These are phyloP conservation scores for Zygoascus hellenicus DNA, from an alignment of 1,139 yeast species.

Conservation along the genomic window DNA sequence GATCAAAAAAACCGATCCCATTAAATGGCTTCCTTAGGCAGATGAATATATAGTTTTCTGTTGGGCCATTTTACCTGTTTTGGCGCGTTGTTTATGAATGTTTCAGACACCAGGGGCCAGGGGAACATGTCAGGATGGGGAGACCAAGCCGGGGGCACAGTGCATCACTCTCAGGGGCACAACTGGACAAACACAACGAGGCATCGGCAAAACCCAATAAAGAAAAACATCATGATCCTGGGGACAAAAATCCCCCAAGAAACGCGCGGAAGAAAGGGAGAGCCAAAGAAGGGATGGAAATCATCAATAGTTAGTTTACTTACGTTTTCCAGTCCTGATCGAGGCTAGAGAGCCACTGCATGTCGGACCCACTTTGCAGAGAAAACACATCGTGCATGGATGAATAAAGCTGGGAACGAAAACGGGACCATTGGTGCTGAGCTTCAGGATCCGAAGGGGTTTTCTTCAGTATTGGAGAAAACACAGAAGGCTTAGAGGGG, in stretches of 20 bases:
- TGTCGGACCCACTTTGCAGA: constrained; percentile 3
- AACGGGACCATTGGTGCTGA: constrained; percentile 1
- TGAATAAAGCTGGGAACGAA: neutral
- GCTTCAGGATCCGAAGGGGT: neutral
- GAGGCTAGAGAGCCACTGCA: constrained; percentile 2
- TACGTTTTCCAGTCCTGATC: constrained; percentile 3
- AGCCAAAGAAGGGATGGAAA: neutral
- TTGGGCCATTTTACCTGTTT: too few relatives aligned
- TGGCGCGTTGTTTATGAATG: too few relatives aligned
- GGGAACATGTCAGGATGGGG: too few relatives aligned
- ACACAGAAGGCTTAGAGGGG: neutral
- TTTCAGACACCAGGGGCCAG: too few relatives aligned
- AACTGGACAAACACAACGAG: neutral
- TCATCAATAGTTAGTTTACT: neutral
- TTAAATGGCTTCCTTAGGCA: too few relatives aligned
- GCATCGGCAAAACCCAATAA: neutral
- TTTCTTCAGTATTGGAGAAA: neutral
- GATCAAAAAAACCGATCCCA: too few relatives aligned
- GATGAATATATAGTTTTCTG: too few relatives aligned
- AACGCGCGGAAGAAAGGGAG: too few relatives aligned
- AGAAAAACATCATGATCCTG: neutral
- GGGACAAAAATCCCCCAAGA: neutral
- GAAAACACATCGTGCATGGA: neutral
- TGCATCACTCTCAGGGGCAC: neutral
- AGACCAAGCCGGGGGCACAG: too few relatives aligned